Evolutionary conservation across 176 grass and related monocot genomes (phyloP).

Genomic region (Otatea glauca): DNA sequence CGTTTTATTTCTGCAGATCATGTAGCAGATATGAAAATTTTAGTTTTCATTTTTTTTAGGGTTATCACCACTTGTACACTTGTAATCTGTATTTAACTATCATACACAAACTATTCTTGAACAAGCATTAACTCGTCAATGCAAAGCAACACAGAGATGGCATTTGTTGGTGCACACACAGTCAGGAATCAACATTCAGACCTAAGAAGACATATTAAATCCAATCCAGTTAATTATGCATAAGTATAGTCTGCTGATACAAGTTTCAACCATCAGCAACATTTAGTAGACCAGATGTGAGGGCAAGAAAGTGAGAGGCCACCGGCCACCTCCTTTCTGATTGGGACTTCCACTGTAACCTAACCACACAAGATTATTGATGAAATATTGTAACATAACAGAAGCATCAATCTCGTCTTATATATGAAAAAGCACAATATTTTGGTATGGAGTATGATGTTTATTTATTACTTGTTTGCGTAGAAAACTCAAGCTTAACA

Average conservation of each 20-base stretch:
- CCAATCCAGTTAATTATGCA: constrained; percentile 24
- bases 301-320: constrained; percentile 44
- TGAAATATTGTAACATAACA: neutral
- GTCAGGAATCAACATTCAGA: constrained; percentile 11
- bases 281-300: constrained; percentile 44
- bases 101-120: neutral
- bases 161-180: neutral
- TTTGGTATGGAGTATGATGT: constrained; percentile 20
- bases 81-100: neutral
- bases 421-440: neutral
- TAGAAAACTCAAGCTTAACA: constrained; percentile 11
- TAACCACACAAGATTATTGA: neutral
- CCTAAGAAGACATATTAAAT: constrained; percentile 17
- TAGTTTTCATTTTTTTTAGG: neutral
- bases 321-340: constrained; percentile 34
- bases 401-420: constrained; percentile 3
- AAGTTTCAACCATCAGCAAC: constrained; percentile 22
- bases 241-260: constrained; percentile 27
- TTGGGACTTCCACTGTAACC: constrained; percentile 38
- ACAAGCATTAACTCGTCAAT: constrained; percentile 16
- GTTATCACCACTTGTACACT: constrained; percentile 1
- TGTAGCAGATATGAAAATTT: neutral
- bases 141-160: neutral
- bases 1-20: constrained; percentile 1
- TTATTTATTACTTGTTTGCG: constrained; percentile 18